Conservation (phyloP, 805 yeast genomes). For the Nakazawaea holstii region DNA sequence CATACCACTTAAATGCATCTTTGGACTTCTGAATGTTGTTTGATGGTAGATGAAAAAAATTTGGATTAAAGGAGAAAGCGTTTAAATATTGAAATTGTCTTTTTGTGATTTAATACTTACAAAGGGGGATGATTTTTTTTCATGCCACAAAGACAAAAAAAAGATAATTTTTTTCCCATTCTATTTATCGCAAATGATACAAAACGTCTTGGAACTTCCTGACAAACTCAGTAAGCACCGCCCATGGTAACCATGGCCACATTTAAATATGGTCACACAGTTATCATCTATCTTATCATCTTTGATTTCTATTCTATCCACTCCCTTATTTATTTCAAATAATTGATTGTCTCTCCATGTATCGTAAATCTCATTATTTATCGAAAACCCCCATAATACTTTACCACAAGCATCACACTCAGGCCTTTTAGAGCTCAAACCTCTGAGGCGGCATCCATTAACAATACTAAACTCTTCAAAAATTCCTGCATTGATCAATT, state of each 20-base stretch:
- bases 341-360: conserved; percentile 48
- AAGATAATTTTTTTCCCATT: neutral
- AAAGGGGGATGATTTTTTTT: neutral
- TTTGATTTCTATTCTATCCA: conserved; percentile 5
- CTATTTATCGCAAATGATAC: conserved; percentile 34
- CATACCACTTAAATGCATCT: neutral
- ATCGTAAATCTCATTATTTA: conserved; percentile 42
- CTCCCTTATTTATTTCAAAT: conserved; percentile 6
- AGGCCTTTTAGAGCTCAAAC: conserved; percentile 54
- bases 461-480: conserved; percentile 39
- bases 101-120: too few relatives aligned
- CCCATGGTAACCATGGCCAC: conserved; percentile 62
- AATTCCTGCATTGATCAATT: conserved; percentile 53
- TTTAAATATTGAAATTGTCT: too few relatives aligned
- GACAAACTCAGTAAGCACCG: conserved; percentile 50
- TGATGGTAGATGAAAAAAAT: conserved; percentile 36
- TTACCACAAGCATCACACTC: conserved; percentile 78
- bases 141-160: neutral
- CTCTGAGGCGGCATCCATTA: conserved; percentile 38
- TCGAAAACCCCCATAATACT: conserved; percentile 62
- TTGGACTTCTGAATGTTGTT: neutral
- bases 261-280: conserved; percentile 44
- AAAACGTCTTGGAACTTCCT: conserved; percentile 20
- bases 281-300: neutral
- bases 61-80: too few relatives aligned